phyloP scores from a whole-genome alignment of 441 rosid species.

The Pelargonium australe region DNA sequence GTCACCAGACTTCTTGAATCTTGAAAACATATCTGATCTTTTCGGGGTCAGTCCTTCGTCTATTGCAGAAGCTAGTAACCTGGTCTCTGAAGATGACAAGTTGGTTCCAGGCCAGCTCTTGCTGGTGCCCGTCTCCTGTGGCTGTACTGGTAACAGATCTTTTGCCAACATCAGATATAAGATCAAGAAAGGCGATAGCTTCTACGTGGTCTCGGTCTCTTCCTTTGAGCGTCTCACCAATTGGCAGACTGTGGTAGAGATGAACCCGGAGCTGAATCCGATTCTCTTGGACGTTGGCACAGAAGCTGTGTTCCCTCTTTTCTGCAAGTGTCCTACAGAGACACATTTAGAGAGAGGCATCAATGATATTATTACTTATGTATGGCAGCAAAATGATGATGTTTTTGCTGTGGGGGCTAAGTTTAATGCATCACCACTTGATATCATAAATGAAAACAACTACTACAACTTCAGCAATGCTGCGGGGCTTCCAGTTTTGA shows the following conservation, averaged over 20 bases:
- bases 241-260: slow-evolving; percentile 32
- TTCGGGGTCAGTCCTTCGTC: slow-evolving; percentile 34
- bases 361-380: slow-evolving; percentile 38
- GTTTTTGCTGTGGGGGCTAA: slow-evolving; percentile 33
- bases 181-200: slow-evolving; percentile 46
- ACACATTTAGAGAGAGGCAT: slow-evolving; percentile 29
- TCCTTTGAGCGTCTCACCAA: slow-evolving; percentile 40
- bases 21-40: slow-evolving; percentile 39
- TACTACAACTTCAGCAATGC: slow-evolving; percentile 28
- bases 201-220: slow-evolving; percentile 35
- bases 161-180: slow-evolving; percentile 45
- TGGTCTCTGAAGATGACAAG: slow-evolving; percentile 35
- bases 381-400: slow-evolving; percentile 45
- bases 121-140: slow-evolving; percentile 45
- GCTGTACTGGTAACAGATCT: slow-evolving; percentile 41
- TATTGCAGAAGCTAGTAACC: slow-evolving; percentile 44
- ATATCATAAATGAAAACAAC: slow-evolving; percentile 37
- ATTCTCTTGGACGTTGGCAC: slow-evolving; percentile 37
- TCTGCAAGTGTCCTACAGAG: slow-evolving; percentile 52
- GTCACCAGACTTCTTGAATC: slow-evolving; percentile 33
- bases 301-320: slow-evolving; percentile 40
- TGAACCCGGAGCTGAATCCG: slow-evolving; percentile 37
- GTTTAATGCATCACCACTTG: slow-evolving; percentile 29
- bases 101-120: slow-evolving; percentile 43
- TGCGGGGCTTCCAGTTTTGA: slow-evolving; percentile 33